These are phyloP conservation scores for Citrullus colocynthis DNA, from an alignment of 306 rosid genomes.

Conservation along the genomic window DNA sequence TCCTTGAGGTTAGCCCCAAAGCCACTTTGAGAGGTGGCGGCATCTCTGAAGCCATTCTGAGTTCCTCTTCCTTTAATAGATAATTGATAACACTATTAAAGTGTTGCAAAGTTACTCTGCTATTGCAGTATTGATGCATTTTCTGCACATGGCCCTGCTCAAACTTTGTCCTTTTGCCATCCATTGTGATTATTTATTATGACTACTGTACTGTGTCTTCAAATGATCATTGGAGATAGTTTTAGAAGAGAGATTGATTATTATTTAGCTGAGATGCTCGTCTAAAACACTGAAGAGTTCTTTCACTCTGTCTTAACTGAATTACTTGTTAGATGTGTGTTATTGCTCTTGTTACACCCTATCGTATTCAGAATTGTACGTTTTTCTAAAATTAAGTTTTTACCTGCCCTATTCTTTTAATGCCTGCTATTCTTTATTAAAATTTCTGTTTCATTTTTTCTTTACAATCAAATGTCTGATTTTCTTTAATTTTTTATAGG, in stretches of 20 bases:
- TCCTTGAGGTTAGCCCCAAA: neutral
- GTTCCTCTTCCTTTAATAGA: neutral
- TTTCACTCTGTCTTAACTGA: neutral
- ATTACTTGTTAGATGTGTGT: neutral
- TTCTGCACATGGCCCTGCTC: neutral
- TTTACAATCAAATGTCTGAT: slow-evolving; percentile 9
- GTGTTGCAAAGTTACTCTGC: neutral
- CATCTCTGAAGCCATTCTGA: neutral
- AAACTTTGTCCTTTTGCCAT: neutral
- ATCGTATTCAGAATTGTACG: neutral
- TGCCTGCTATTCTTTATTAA: neutral
- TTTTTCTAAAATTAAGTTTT: neutral
- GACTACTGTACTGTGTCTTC: neutral
- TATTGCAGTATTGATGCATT: neutral
- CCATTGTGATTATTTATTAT: neutral
- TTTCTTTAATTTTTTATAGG: slow-evolving; percentile 25
- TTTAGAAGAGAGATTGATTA: neutral
- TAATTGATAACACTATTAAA: neutral
- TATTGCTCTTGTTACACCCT: neutral
- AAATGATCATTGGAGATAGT: neutral
- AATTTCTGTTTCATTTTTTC: neutral
- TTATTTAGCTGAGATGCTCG: neutral
- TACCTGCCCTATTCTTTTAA: neutral
- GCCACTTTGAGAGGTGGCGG: neutral
- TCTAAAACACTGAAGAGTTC: neutral